Percentiles rank a stretch among this genome's conserved stretches.
These are phyloP conservation scores for Chloris gayana DNA, from an alignment of 176 grass and related monocot species.

Conservation along the genomic window DNA sequence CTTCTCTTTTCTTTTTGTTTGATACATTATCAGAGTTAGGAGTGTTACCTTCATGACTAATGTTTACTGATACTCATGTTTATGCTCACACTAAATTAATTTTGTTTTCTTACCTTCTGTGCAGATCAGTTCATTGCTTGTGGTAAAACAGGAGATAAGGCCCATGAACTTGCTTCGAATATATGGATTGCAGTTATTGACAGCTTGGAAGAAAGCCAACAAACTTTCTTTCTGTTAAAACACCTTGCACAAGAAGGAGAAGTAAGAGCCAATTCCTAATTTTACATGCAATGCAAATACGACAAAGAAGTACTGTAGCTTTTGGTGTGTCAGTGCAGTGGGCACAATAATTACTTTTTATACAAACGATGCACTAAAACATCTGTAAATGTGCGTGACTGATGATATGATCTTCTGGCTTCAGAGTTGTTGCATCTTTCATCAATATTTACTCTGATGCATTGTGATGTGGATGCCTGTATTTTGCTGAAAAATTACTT, in stretches of 20 bases:
- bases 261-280: conserved; percentile 50
- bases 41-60: conserved; percentile 10
- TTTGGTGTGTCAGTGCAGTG: background rate
- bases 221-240: conserved; percentile 70
- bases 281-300: conserved; percentile 4
- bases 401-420: background rate
- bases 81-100: conserved; percentile 1
- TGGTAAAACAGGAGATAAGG: conserved; percentile 81
- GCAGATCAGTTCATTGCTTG: conserved; percentile 98
- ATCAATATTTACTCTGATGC: background rate
- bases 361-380: conserved; percentile 8
- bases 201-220: conserved; percentile 89
- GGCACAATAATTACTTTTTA: background rate
- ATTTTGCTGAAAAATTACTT: background rate
- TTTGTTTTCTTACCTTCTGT: conserved; percentile 11
- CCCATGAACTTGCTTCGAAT: conserved; percentile 87
- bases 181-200: conserved; percentile 95
- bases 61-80: conserved; percentile 11
- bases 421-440: conserved; percentile 6
- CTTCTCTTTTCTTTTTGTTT: conserved; percentile 6
- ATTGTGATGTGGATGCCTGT: background rate
- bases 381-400: background rate
- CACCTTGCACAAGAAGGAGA: conserved; percentile 87
- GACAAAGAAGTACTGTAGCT: background rate
- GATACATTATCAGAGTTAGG: background rate